phyloP scores from a whole-genome alignment of 306 rosid genomes.

The Nissolia schottii region DNA sequence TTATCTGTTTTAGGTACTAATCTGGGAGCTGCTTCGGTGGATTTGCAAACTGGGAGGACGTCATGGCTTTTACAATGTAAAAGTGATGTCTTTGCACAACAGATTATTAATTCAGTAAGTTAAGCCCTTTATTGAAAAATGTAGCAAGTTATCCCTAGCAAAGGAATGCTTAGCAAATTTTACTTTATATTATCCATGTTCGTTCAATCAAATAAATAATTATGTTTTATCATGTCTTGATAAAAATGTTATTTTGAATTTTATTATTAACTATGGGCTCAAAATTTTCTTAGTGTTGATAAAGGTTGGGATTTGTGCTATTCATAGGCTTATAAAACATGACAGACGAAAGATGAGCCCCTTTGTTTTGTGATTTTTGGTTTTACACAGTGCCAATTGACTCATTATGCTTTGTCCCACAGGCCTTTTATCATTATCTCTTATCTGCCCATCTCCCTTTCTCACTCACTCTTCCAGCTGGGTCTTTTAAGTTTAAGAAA shows the following conservation, averaged over 20 bases:
- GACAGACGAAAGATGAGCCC: neutral
- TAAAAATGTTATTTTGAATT: neutral
- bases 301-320: neutral
- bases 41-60: slow-evolving; percentile 55
- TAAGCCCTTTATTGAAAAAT: neutral
- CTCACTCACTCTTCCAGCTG: too few species aligned
- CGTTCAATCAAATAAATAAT: neutral
- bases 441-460: neutral
- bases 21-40: slow-evolving; percentile 72
- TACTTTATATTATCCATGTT: neutral
- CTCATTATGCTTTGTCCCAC: neutral
- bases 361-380: neutral
- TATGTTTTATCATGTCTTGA: neutral
- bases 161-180: neutral
- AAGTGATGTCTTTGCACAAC: slow-evolving; percentile 92
- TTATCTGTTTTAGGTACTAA: slow-evolving; percentile 55
- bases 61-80: slow-evolving; percentile 70
- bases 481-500: too few species aligned
- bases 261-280: neutral
- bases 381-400: neutral
- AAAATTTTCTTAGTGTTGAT: neutral
- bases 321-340: neutral
- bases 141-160: slow-evolving; percentile 17
- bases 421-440: neutral
- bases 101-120: slow-evolving; percentile 70